Evolutionary conservation across 2,329 filamentous ascomycete species (phyloP).

Genomic region (Botryotinia globosa): DNA sequence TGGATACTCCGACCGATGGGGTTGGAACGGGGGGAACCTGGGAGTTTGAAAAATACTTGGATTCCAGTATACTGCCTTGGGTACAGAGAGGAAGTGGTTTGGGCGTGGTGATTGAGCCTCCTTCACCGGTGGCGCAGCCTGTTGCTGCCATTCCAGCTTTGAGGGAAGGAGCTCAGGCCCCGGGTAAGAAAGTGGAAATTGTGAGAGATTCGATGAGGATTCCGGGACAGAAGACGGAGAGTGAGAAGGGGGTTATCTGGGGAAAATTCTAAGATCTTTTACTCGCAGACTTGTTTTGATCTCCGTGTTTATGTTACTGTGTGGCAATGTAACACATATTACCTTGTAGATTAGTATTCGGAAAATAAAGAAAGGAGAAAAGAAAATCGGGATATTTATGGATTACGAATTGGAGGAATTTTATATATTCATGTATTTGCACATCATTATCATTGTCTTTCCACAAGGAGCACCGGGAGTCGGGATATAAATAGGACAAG

Average conservation of each 20-base stretch:
- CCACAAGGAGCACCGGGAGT: neutral
- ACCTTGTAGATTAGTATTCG: neutral
- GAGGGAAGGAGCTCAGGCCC: neutral
- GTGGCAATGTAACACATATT: neutral
- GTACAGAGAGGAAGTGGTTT: neutral
- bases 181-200: constrained; percentile 10
- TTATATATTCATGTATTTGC: neutral
- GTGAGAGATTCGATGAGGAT: neutral
- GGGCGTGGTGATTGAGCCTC: neutral
- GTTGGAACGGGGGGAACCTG: constrained; percentile 6
- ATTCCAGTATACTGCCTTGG: neutral
- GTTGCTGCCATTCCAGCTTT: neutral
- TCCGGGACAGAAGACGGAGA: neutral
- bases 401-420: neutral
- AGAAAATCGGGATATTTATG: neutral
- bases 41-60: constrained; percentile 17
- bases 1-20: constrained; percentile 13
- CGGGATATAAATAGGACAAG: neutral
- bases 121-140: neutral
- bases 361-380: neutral
- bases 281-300: neutral
- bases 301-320: neutral
- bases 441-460: neutral
- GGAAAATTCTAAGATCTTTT: neutral
- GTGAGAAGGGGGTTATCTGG: constrained; percentile 4